Percentiles rank a stretch among this genome's conserved stretches.
phyloP scores from a whole-genome alignment of 2,329 filamentous ascomycete species.

The Cercospora berteroae region DNA sequence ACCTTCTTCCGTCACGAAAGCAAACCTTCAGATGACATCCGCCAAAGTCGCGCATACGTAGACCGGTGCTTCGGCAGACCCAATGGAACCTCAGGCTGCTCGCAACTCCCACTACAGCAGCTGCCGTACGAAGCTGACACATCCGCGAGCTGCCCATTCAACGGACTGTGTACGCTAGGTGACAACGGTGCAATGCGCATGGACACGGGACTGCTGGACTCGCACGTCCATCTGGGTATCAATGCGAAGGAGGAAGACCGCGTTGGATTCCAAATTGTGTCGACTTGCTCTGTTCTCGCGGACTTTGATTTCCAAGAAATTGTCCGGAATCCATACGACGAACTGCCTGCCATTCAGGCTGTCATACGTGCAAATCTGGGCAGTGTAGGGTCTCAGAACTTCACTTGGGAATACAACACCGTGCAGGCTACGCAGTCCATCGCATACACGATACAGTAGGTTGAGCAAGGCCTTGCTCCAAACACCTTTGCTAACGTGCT shows the following conservation, averaged over 20 bases:
- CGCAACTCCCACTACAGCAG: constrained; percentile 2
- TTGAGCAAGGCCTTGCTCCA: not conserved
- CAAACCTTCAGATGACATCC: not conserved
- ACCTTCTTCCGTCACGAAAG: not conserved
- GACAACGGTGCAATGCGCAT: not conserved
- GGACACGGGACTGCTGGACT: not conserved
- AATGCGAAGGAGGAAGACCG: not conserved
- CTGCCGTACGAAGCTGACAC: constrained; percentile 1
- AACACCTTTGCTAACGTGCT: not conserved
- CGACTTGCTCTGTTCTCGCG: not conserved
- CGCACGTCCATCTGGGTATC: not conserved
- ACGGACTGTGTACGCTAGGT: not conserved
- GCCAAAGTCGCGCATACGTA: not conserved
- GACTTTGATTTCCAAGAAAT: not conserved
- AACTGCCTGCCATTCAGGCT: not conserved
- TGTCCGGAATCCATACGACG: not conserved
- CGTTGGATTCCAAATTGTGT: not conserved
- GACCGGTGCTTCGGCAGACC: not conserved
- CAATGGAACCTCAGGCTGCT: constrained; percentile 7
- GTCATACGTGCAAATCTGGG: not conserved
- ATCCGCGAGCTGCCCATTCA: not conserved
- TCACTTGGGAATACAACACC: not conserved
- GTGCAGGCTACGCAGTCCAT: not conserved
- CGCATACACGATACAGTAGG: not conserved
- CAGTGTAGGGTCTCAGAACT: not conserved